A percentile compares a stretch with the other conserved stretches of the same genome.
Evolutionary conservation across 1,284 basidiomycete genomes (phyloP).

Genomic region (Irpex sp.): DNA sequence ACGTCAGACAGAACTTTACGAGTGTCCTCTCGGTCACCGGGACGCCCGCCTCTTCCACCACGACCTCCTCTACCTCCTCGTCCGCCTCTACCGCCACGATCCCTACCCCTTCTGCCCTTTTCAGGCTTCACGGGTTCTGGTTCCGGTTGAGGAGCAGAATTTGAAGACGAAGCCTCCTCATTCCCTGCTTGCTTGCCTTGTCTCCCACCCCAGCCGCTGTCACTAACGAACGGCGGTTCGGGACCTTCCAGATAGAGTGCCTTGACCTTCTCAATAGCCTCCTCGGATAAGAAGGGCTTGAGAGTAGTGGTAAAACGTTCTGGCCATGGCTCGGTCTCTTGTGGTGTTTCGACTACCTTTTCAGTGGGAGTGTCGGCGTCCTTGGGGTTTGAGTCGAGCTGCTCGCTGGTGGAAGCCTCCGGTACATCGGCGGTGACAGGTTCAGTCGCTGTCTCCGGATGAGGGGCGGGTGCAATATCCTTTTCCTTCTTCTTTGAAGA

Average conservation of each 20-base stretch:
- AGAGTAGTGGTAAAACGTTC: constrained; percentile 55
- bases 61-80: constrained; percentile 44
- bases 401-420: neutral
- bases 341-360: neutral
- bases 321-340: constrained; percentile 55
- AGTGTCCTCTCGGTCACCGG: constrained; percentile 51
- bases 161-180: constrained; percentile 28
- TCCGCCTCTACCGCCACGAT: constrained; percentile 39
- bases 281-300: constrained; percentile 58
- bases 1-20: constrained; percentile 81
- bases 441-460: too few relatives aligned
- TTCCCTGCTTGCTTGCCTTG: constrained; percentile 25
- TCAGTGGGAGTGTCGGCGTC: neutral
- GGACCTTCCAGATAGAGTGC: constrained; percentile 74
- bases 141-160: constrained; percentile 19
- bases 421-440: neutral
- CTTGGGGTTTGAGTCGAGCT: neutral
- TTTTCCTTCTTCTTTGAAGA: constrained; percentile 36
- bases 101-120: constrained; percentile 36
- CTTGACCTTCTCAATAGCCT: constrained; percentile 61
- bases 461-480: neutral
- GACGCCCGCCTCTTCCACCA: constrained; percentile 31
- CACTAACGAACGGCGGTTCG: constrained; percentile 62
- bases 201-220: constrained; percentile 64
- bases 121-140: constrained; percentile 28